Evolutionary conservation across 306 rosid genomes (phyloP).

Genomic region (Glycine latifolia): DNA sequence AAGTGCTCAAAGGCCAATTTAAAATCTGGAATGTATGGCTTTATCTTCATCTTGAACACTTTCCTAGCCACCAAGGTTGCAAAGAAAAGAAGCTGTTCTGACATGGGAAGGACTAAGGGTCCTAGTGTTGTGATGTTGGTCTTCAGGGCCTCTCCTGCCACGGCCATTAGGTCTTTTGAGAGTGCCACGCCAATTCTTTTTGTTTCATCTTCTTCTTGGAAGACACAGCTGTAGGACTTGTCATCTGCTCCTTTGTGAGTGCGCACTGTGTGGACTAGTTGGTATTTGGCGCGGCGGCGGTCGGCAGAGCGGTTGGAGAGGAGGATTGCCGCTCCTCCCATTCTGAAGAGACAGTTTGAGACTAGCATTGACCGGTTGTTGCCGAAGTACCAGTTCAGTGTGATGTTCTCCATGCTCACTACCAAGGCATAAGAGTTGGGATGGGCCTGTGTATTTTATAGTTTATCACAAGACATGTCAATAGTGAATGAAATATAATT

Average conservation of each 20-base stretch:
- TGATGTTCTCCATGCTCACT: slow-evolving; percentile 92
- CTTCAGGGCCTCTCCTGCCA: slow-evolving; percentile 88
- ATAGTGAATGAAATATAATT: neutral
- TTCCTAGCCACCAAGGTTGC: slow-evolving; percentile 65
- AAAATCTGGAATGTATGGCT: slow-evolving; percentile 85
- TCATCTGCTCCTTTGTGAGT: slow-evolving; percentile 88
- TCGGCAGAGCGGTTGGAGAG: slow-evolving; percentile 67
- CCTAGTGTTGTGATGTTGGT: slow-evolving; percentile 92
- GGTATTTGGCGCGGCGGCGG: slow-evolving; percentile 72
- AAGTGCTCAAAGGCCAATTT: slow-evolving; percentile 91
- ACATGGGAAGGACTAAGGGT: slow-evolving; percentile 87
- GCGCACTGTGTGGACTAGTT: slow-evolving; percentile 76
- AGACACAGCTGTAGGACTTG: slow-evolving; percentile 66
- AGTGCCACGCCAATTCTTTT: slow-evolving; percentile 69
- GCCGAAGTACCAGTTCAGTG: slow-evolving; percentile 88
- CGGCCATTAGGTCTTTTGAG: slow-evolving; percentile 82
- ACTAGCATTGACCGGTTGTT: slow-evolving; percentile 87
- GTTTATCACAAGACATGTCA: neutral
- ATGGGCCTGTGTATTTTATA: slow-evolving; percentile 54
- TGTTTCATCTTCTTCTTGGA: slow-evolving; percentile 77
- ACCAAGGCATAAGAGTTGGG: slow-evolving; percentile 89
- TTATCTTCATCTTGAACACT: slow-evolving; percentile 71
- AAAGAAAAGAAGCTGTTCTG: slow-evolving; percentile 79
- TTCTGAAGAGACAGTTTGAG: slow-evolving; percentile 84
- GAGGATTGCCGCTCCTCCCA: slow-evolving; percentile 92